A percentile compares a stretch with the other conserved stretches of the same genome.
These are phyloP conservation scores for Penicillium sp. DNA, from an alignment of 2,329 filamentous ascomycete species.

Conservation along the genomic window DNA sequence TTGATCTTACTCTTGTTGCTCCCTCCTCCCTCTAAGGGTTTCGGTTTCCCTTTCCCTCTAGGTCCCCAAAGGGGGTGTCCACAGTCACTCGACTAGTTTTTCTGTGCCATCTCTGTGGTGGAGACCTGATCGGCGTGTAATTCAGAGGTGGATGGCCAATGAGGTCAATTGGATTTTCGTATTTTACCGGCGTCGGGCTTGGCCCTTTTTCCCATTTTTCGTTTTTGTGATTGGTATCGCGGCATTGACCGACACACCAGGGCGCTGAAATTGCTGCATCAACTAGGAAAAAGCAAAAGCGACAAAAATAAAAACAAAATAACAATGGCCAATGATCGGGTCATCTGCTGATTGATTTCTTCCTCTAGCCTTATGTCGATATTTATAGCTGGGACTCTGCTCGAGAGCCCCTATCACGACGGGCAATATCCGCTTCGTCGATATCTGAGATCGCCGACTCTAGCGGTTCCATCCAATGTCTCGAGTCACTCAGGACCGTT, in stretches of 20 bases:
- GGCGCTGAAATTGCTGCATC: background rate
- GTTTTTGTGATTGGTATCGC: background rate
- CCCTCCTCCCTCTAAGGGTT: background rate
- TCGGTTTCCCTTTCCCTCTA: background rate
- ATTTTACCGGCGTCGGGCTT: conserved; percentile 5
- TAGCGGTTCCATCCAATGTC: conserved; percentile 68
- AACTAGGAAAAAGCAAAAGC: background rate
- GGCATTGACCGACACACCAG: background rate
- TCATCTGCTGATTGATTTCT: background rate
- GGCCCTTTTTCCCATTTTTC: conserved; percentile 5
- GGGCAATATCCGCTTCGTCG: conserved; percentile 46
- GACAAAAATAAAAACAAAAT: conserved; percentile 2
- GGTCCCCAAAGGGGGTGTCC: conserved; percentile 18
- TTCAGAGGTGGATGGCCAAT: conserved; percentile 46
- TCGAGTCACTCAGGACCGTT: conserved; percentile 54
- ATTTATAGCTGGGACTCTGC: conserved; percentile 33
- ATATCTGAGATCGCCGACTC: conserved; percentile 73
- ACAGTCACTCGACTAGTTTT: background rate
- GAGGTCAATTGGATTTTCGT: conserved; percentile 33
- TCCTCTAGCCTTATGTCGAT: conserved; percentile 37
- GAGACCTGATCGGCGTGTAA: conserved; percentile 26
- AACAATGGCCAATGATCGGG: conserved; percentile 11
- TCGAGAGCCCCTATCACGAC: conserved; percentile 42
- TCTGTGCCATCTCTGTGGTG: background rate
- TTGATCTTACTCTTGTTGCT: background rate